Evolutionary conservation across 108 stramenopile genomes (phyloP).

Genomic region (Stephanodiscus triporus): DNA sequence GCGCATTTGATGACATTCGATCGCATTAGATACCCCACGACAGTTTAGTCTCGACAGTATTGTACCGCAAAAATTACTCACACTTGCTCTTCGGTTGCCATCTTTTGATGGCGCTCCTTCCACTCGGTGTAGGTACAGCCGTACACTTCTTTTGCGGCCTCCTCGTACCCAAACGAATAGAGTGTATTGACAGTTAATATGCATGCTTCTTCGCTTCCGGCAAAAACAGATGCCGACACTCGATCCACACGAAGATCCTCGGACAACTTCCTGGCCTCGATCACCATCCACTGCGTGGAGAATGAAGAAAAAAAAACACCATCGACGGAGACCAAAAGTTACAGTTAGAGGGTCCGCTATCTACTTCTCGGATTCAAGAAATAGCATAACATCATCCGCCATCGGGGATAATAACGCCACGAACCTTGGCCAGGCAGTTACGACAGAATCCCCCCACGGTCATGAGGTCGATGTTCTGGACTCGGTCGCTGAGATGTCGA

Average conservation of each 20-base stretch:
- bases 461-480: constrained; percentile 83
- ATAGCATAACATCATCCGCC: not conserved
- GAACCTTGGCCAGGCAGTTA: constrained; percentile 67
- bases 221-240: not conserved
- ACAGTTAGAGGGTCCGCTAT: not conserved
- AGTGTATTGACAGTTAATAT: constrained; percentile 13
- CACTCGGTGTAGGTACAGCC: constrained; percentile 49
- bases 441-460: constrained; percentile 64
- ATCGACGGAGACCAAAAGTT: not conserved
- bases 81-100: constrained; percentile 55
- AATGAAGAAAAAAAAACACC: not conserved
- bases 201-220: constrained; percentile 14
- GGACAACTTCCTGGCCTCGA: constrained; percentile 48
- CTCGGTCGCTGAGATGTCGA: constrained; percentile 66
- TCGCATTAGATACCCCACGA: not conserved
- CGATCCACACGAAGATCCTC: constrained; percentile 16
- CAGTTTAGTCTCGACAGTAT: no score
- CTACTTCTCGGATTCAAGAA: not conserved
- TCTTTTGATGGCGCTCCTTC: constrained; percentile 54
- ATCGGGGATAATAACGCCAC: not conserved
- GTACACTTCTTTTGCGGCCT: constrained; percentile 51
- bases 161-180: constrained; percentile 47
- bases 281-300: constrained; percentile 53
- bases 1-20: not conserved
- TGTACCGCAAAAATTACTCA: constrained; percentile 21